phyloP scores from a whole-genome alignment of 495 filamentous ascomycete species.

The Aspergillus wentii region DNA sequence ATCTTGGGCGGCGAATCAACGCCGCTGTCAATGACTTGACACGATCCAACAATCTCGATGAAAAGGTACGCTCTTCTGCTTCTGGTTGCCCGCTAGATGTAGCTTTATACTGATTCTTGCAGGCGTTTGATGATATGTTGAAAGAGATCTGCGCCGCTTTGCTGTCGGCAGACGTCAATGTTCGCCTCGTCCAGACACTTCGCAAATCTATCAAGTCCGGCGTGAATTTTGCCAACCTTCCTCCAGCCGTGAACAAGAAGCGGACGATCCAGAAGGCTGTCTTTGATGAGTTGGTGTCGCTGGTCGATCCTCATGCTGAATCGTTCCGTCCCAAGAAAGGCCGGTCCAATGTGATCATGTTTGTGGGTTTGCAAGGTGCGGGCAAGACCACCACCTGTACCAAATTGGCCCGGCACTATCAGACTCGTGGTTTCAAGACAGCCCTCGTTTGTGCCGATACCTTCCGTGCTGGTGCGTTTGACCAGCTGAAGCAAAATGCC shows the following conservation, averaged over 20 bases:
- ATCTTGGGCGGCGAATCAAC: conserved; percentile 97
- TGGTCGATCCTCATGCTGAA: conserved; percentile 94
- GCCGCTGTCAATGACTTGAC: conserved; percentile 92
- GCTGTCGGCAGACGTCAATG: conserved; percentile 93
- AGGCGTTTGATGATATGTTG: conserved; percentile 97
- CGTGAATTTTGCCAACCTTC: conserved; percentile 90
- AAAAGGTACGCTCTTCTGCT: conserved; percentile 62
- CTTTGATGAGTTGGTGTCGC: conserved; percentile 91
- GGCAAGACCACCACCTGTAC: conserved; percentile 99
- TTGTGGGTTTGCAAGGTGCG: conserved; percentile 93
- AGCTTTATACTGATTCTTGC: conserved; percentile 8
- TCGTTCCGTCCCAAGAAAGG: conserved; percentile 97
- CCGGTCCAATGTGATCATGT: conserved; percentile 97
- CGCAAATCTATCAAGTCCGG: conserved; percentile 86
- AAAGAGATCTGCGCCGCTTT: conserved; percentile 95
- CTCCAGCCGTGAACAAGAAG: conserved; percentile 91
- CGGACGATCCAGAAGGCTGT: conserved; percentile 96
- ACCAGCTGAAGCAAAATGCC: conserved; percentile 98
- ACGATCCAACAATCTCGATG: conserved; percentile 84
- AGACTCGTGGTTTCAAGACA: conserved; percentile 87
- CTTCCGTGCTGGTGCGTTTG: conserved; percentile 96
- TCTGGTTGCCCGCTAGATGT: conserved; percentile 4
- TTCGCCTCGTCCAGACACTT: conserved; percentile 85
- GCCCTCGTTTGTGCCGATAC: conserved; percentile 97
- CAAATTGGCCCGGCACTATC: conserved; percentile 93